Conservation (phyloP, 2,329 filamentous ascomycete species). For the Lasiodiplodia citricola region DNA sequence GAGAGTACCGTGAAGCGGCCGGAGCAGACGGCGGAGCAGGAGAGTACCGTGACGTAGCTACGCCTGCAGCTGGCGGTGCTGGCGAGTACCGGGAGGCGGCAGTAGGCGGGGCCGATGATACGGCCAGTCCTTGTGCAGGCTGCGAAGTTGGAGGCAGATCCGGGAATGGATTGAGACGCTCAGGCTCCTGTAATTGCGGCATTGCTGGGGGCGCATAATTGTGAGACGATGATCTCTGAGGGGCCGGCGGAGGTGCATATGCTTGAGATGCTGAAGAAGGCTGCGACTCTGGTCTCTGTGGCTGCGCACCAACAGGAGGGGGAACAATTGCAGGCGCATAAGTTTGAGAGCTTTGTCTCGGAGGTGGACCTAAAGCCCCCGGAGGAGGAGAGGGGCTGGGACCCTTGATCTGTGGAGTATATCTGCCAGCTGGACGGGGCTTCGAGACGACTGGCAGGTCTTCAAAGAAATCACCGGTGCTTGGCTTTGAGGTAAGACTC, state of each 20-base stretch:
- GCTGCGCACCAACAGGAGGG: constrained; percentile 10
- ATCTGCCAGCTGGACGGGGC: constrained; percentile 45
- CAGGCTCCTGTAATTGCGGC: constrained; percentile 48
- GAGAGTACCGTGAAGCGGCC: constrained; percentile 64
- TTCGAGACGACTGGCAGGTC: constrained; percentile 54
- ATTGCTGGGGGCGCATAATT: constrained; percentile 26
- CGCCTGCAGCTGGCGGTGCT: constrained; percentile 40
- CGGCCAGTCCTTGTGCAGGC: constrained; percentile 35
- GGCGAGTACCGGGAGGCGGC: constrained; percentile 49
- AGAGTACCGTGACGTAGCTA: constrained; percentile 48
- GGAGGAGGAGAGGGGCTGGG: constrained; percentile 33
- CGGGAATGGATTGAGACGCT: constrained; percentile 45
- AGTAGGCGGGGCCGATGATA: constrained; percentile 30
- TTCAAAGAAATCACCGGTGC: constrained; percentile 53
- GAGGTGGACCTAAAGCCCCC: constrained; percentile 1
- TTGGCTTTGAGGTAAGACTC: constrained; percentile 33
- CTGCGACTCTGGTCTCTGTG: constrained; percentile 23
- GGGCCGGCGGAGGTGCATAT: constrained; percentile 27
- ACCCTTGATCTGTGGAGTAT: constrained; percentile 41
- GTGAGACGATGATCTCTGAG: constrained; percentile 22
- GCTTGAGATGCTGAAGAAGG: constrained; percentile 4
- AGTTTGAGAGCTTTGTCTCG: constrained; percentile 15
- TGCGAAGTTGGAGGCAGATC: constrained; percentile 38
- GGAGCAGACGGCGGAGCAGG: constrained; percentile 34
- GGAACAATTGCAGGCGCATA: constrained; percentile 13